Base-by-base conservation (phyloP, 352 stramenopile species). In the Globisporangium camurandrum region DNA sequence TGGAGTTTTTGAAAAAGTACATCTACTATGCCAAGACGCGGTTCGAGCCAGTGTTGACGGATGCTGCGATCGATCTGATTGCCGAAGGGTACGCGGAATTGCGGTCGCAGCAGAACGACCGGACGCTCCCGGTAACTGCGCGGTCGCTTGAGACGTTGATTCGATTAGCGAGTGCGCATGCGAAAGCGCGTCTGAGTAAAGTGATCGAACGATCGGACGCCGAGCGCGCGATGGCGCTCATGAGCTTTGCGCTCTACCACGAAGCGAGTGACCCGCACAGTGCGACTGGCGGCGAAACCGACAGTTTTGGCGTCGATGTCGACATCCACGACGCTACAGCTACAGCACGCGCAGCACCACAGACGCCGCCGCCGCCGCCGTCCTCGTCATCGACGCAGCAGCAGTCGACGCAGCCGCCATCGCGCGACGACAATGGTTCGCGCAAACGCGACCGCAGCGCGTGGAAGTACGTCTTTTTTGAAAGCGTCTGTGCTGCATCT, bases 61-160 rank as follows among this genome's bases (percentile, higher is more conserved):
- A 93, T 57, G 71, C 54, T 23, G 83, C 84, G 2, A 91, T 90
- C 37, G 95, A 99, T 44, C 84, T 95, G 23, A 99, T 99, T 56
- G 87, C 95, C 4, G 93, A 96, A 48, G 82, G 88, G 11, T 99
- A 99, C 75, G 92, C 96, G 1, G 95, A 98, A 64, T 86, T 99
- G 56, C 88, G 97, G 19, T 95, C 88, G 46, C 87, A 98, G 58
- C 90, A 98, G 69, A 97, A 96, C 47, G 83, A 65, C 59, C 64
- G 86, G 27, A 97, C 91, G 34, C 69, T 98, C 2, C 93, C 93
- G 10, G 95, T 99, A 26, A 99, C 97, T 14, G 96, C 96, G 11
- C 96, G 97, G 88, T 97, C 86, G 62, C 68, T 99, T 41, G 97
- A 99, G 67, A 99, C 97, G 26, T 79, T 99, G n/a, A 99, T 99